These are phyloP conservation scores for Geranomyces variabilis DNA, from an alignment of 192 early-diverging fungal species.

Conservation along the genomic window DNA sequence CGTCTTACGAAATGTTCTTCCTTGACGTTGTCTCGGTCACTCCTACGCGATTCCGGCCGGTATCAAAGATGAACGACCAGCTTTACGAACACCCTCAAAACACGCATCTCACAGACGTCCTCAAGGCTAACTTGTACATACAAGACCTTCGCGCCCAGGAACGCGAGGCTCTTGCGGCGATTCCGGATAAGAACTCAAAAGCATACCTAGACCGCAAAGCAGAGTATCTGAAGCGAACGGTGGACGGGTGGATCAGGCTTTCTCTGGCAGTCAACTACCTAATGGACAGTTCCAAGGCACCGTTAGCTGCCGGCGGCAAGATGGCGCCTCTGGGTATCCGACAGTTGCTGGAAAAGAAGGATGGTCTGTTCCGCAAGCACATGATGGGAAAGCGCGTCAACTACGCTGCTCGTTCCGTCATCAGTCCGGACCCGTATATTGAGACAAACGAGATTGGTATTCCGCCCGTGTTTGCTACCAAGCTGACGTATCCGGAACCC, in stretches of 20 bases:
- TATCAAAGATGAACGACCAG: constrained; percentile 87
- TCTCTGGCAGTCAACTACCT: constrained; percentile 91
- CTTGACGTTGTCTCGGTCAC: constrained; percentile 87
- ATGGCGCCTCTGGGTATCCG: constrained; percentile 85
- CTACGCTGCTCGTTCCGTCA: constrained; percentile 96
- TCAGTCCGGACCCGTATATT: constrained; percentile 96
- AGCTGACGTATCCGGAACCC: constrained; percentile 96
- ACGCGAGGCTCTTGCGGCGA: constrained; percentile 47
- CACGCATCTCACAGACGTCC: constrained; percentile 78
- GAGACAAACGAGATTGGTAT: constrained; percentile 98
- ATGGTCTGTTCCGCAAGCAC: constrained; percentile 98
- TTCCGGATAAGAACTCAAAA: constrained; percentile 36
- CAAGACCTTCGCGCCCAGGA: constrained; percentile 47
- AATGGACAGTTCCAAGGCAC: constrained; percentile 91
- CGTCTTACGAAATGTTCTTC: constrained; percentile 84
- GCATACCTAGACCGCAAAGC: constrained; percentile 12
- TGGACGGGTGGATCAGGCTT: constrained; percentile 75
- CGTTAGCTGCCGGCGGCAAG: constrained; percentile 64
- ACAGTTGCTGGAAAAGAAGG: constrained; percentile 98
- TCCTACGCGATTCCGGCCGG: constrained; percentile 92
- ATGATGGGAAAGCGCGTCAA: constrained; percentile 99
- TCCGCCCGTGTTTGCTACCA: constrained; percentile 92
- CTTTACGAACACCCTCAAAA: constrained; percentile 96
- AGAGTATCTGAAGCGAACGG: constrained; percentile 46
- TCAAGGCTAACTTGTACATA: constrained; percentile 76